Evolutionary conservation across 2,329 filamentous ascomycete genomes (phyloP).

Genomic region (Aspergillus ibericus): DNA sequence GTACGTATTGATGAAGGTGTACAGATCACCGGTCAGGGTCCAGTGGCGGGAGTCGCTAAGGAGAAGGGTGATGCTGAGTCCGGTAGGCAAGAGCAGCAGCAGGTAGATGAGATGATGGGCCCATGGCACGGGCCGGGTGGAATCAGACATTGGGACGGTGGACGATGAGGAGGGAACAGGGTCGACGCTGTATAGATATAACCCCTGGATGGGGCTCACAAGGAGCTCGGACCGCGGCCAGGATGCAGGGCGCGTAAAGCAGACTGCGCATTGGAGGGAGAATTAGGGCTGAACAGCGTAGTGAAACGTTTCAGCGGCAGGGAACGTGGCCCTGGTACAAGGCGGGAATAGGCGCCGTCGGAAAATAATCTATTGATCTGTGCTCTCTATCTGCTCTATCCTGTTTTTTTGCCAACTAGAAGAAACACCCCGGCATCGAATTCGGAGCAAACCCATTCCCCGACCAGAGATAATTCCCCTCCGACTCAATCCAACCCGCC

Average conservation of each 20-base stretch:
- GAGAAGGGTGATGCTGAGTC: not conserved
- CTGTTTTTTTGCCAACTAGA: not conserved
- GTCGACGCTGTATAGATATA: not conserved
- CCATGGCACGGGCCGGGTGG: not conserved
- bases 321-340: not conserved
- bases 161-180: not conserved
- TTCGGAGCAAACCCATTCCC: conserved; percentile 12
- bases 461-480: conserved; percentile 11
- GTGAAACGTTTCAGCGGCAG: not conserved
- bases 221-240: not conserved
- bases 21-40: not conserved
- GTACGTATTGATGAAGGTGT: not conserved
- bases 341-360: not conserved
- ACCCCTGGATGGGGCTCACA: not conserved
- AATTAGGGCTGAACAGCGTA: not conserved
- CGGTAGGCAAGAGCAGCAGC: not conserved
- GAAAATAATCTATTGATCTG: not conserved
- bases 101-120: not conserved
- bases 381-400: not conserved
- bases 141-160: not conserved
- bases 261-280: not conserved
- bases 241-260: not conserved
- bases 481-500: conserved; percentile 8
- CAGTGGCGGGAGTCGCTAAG: not conserved
- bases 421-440: conserved; percentile 13